phyloP scores from a whole-genome alignment of 2,329 filamentous ascomycete species.

The Madurella mycetomatis region DNA sequence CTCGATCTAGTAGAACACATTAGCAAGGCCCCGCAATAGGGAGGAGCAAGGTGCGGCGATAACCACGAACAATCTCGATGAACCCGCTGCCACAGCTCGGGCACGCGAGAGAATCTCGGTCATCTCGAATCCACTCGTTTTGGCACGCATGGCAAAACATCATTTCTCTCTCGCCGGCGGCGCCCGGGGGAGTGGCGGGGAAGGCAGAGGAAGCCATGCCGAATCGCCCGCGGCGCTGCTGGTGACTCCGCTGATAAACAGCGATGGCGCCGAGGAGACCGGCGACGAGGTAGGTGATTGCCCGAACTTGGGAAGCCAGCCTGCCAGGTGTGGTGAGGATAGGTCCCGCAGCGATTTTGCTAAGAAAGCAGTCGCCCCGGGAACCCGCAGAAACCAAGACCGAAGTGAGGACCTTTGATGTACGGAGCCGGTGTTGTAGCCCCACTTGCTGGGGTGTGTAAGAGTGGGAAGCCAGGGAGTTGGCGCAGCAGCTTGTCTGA shows the following conservation, averaged over 20 bases:
- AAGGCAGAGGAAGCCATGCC: constrained; percentile 25
- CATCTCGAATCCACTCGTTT: constrained; percentile 74
- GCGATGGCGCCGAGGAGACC: constrained; percentile 56
- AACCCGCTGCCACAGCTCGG: constrained; percentile 74
- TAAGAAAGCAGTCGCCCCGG: background rate
- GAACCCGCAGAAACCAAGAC: background rate
- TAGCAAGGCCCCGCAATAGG: constrained; percentile 9
- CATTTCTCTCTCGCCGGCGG: constrained; percentile 57
- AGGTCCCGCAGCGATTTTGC: background rate
- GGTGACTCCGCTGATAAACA: constrained; percentile 47
- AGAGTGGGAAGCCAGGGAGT: background rate
- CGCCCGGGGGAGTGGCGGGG: constrained; percentile 42
- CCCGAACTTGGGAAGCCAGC: constrained; percentile 48
- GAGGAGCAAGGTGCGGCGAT: background rate
- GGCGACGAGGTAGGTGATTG: constrained; percentile 49
- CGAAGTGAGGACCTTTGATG: background rate
- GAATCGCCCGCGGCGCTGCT: constrained; percentile 23
- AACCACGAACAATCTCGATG: constrained; percentile 72
- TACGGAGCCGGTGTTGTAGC: background rate
- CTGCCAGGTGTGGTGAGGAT: background rate
- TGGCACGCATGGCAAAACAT: constrained; percentile 82
- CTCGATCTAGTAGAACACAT: constrained; percentile 41
- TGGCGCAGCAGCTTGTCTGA: background rate
- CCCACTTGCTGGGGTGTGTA: background rate
- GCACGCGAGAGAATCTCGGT: constrained; percentile 61